phyloP scores from a whole-genome alignment of 2,329 filamentous ascomycete genomes.

The Arthrinium puccinioides region DNA sequence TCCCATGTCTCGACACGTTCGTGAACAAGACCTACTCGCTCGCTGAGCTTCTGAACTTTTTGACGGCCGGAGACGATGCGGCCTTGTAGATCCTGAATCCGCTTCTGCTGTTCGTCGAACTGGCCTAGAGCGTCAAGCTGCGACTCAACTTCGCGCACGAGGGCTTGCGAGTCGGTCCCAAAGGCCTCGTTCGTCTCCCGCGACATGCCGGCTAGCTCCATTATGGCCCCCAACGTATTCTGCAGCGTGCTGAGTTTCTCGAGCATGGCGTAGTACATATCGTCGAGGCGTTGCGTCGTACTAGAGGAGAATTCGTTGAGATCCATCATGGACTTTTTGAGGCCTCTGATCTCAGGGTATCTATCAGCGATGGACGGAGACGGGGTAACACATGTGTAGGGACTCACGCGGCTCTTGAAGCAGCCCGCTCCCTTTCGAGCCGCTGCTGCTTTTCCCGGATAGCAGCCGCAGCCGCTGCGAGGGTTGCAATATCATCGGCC shows the following conservation, averaged over 20 bases:
- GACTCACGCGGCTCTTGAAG: conserved; percentile 33
- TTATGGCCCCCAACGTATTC: conserved; percentile 55
- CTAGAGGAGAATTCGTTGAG: conserved; percentile 54
- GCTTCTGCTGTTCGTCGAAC: conserved; percentile 58
- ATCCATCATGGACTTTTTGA: conserved; percentile 43
- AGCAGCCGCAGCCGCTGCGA: conserved; percentile 11
- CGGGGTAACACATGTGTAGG: neutral
- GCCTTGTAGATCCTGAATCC: conserved; percentile 53
- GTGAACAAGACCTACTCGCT: conserved; percentile 57
- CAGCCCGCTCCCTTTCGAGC: conserved; percentile 33
- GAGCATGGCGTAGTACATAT: conserved; percentile 66
- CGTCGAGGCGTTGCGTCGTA: conserved; percentile 61
- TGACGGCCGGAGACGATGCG: conserved; percentile 54
- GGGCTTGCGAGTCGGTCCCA: conserved; percentile 46
- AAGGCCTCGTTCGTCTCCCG: conserved; percentile 53
- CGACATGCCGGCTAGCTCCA: conserved; percentile 58
- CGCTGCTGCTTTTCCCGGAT: conserved; percentile 30
- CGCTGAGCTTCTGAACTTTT: conserved; percentile 51
- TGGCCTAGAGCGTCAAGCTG: conserved; percentile 55
- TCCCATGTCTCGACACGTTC: conserved; percentile 62
- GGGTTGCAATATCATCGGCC: conserved; percentile 11
- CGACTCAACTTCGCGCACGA: conserved; percentile 51
- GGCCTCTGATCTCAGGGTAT: conserved; percentile 28
- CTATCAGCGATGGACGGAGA: neutral
- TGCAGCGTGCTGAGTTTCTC: conserved; percentile 61